phyloP scores from a whole-genome alignment of 805 yeast genomes.

The Ogataea thermomethanolica region DNA sequence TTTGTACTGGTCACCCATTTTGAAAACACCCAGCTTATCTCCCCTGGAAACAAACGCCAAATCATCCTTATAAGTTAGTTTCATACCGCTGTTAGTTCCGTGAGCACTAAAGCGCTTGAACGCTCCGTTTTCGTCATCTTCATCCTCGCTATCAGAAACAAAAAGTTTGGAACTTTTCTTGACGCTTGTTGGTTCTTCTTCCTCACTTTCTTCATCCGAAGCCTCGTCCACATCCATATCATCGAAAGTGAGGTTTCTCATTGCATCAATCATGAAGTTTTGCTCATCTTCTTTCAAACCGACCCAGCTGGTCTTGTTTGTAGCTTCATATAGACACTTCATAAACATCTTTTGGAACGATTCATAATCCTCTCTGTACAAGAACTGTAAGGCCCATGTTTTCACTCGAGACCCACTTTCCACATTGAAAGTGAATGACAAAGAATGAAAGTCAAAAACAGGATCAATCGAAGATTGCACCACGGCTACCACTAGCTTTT shows the following conservation, averaged over 20 bases:
- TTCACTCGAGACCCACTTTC: slow-evolving; percentile 38
- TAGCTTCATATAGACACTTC: slow-evolving; percentile 57
- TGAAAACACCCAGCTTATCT: slow-evolving; percentile 76
- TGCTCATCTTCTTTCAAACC: slow-evolving; percentile 42
- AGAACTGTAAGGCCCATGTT: slow-evolving; percentile 65
- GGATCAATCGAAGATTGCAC: slow-evolving; percentile 57
- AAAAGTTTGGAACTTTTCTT: slow-evolving; percentile 3
- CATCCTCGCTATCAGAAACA: slow-evolving; percentile 32
- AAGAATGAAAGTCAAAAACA: slow-evolving; percentile 53
- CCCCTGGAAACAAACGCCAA: slow-evolving; percentile 80
- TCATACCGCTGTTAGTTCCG: slow-evolving; percentile 54
- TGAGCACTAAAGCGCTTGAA: slow-evolving; percentile 23
- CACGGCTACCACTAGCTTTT: slow-evolving; percentile 36
- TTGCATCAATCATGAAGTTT: slow-evolving; percentile 55
- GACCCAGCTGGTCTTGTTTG: slow-evolving; percentile 49
- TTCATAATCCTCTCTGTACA: slow-evolving; percentile 36
- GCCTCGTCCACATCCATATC: slow-evolving; percentile 25
- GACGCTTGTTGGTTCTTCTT: slow-evolving; percentile 22
- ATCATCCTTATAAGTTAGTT: slow-evolving; percentile 67
- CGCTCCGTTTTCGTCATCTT: slow-evolving; percentile 14
- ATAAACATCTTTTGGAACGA: slow-evolving; percentile 52
- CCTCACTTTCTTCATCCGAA: slow-evolving; percentile 31
- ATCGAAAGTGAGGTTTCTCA: slow-evolving; percentile 38
- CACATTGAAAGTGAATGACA: slow-evolving; percentile 66
- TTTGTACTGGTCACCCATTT: slow-evolving; percentile 47